Evolutionary conservation across 2,329 filamentous ascomycete species (phyloP).

Genomic region (Chaetomium strumarium): DNA sequence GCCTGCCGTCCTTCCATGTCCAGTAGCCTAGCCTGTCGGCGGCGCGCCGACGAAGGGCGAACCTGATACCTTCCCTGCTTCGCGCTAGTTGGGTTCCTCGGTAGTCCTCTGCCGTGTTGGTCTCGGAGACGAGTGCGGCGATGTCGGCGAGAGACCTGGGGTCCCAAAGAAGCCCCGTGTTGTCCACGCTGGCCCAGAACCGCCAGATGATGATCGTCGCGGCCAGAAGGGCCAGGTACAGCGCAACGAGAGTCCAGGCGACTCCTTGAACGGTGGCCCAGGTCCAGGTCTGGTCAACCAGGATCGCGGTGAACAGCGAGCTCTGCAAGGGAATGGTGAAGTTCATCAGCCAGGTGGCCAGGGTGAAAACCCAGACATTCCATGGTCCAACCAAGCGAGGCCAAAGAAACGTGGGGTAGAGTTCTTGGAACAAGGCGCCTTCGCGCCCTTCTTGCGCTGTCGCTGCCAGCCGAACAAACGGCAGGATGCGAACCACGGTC

Average conservation of each 20-base stretch:
- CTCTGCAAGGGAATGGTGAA: constrained; percentile 79
- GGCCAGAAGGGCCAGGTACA: constrained; percentile 64
- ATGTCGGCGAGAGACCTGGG: constrained; percentile 75
- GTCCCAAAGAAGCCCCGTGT: constrained; percentile 81
- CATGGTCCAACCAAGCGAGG: constrained; percentile 56
- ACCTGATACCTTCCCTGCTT: constrained; percentile 45
- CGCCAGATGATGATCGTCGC: constrained; percentile 53
- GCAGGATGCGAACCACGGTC: constrained; percentile 69
- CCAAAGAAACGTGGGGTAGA: constrained; percentile 66
- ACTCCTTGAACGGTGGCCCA: constrained; percentile 77
- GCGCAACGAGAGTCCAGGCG: constrained; percentile 67
- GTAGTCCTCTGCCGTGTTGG: constrained; percentile 72
- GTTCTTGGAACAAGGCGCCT: constrained; percentile 59
- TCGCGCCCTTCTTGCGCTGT: constrained; percentile 53
- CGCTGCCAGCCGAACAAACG: constrained; percentile 72
- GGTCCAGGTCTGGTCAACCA: constrained; percentile 56
- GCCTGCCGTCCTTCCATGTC: constrained; percentile 59
- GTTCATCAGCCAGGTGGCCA: constrained; percentile 70
- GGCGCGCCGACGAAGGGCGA: constrained; percentile 49
- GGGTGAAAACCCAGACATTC: constrained; percentile 58
- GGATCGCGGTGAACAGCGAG: constrained; percentile 63
- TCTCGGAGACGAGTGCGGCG: constrained; percentile 69
- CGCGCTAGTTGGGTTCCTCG: constrained; percentile 58
- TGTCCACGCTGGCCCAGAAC: constrained; percentile 55
- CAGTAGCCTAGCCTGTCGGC: constrained; percentile 80